These are phyloP conservation scores for Zymoseptoria pseudotritici DNA, from an alignment of 2,329 filamentous ascomycete genomes.

Conservation along the genomic window DNA sequence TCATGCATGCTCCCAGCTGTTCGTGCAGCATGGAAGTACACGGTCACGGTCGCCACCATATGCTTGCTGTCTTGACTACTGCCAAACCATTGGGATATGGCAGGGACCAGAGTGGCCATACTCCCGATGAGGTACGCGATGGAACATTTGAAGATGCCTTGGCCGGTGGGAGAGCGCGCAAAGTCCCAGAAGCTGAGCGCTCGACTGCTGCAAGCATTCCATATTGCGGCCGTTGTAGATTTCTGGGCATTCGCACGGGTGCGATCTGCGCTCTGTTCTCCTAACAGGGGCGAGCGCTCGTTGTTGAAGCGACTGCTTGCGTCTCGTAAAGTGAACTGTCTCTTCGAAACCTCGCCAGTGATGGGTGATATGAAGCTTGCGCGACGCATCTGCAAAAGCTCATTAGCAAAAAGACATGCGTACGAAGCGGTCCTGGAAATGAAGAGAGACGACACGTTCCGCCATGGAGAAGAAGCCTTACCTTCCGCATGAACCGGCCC, in stretches of 20 bases:
- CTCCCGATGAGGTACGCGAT: conserved; percentile 82
- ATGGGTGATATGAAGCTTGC: conserved; percentile 80
- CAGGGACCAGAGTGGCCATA: conserved; percentile 73
- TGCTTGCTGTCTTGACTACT: conserved; percentile 78
- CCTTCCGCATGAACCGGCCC: neutral
- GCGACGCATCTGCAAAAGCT: conserved; percentile 51
- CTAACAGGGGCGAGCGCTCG: conserved; percentile 30
- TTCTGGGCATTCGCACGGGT: neutral
- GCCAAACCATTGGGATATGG: conserved; percentile 66
- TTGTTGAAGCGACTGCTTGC: conserved; percentile 35
- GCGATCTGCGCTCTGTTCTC: conserved; percentile 4
- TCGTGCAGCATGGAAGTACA: conserved; percentile 88
- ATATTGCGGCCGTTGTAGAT: conserved; percentile 1
- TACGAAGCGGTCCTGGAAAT: neutral
- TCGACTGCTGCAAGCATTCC: conserved; percentile 4
- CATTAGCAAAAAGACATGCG: neutral
- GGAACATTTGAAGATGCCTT: conserved; percentile 81
- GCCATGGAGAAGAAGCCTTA: neutral
- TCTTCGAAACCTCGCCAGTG: conserved; percentile 77
- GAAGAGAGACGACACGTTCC: neutral
- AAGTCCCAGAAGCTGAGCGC: conserved; percentile 9
- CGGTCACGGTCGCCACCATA: conserved; percentile 84
- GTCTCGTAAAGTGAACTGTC: conserved; percentile 67
- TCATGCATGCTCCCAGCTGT: conserved; percentile 75
- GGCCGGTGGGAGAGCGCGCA: conserved; percentile 58